These are phyloP conservation scores for Colletotrichum simmondsii DNA, from an alignment of 2,329 filamentous ascomycete species.

Conservation along the genomic window DNA sequence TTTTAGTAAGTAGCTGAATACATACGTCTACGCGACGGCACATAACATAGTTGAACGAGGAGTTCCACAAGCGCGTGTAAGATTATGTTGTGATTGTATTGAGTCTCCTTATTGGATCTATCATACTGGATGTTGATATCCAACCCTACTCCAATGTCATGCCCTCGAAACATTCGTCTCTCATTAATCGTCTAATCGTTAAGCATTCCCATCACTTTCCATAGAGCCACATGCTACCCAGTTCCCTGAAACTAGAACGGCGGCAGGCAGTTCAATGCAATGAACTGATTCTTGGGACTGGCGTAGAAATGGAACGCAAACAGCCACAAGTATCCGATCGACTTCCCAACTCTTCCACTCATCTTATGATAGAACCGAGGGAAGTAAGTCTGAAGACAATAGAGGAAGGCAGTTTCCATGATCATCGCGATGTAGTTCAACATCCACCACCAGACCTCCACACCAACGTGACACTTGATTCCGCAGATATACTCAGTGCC, in stretches of 20 bases:
- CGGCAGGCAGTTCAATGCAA: background rate
- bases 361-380: slow-evolving; percentile 15
- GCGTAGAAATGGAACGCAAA: slow-evolving; percentile 22
- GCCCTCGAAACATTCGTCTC: background rate
- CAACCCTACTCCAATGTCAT: background rate
- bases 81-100: no score
- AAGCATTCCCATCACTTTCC: background rate
- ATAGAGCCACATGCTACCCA: background rate
- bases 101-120: no score
- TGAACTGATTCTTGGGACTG: slow-evolving; percentile 10
- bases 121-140: no score
- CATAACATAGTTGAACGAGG: no score
- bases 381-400: background rate
- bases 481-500: slow-evolving; percentile 10
- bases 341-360: slow-evolving; percentile 13
- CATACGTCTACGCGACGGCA: no score
- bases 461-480: slow-evolving; percentile 13
- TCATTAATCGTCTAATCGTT: background rate
- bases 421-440: slow-evolving; percentile 14
- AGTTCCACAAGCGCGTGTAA: no score
- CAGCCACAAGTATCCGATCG: slow-evolving; percentile 21
- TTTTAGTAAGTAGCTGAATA: no score
- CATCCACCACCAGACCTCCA: slow-evolving; percentile 28
- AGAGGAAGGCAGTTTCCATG: slow-evolving; percentile 17
- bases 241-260: background rate